Evolutionary conservation across 345 rosid species (phyloP).

Genomic region (Eucalyptus viminalis): DNA sequence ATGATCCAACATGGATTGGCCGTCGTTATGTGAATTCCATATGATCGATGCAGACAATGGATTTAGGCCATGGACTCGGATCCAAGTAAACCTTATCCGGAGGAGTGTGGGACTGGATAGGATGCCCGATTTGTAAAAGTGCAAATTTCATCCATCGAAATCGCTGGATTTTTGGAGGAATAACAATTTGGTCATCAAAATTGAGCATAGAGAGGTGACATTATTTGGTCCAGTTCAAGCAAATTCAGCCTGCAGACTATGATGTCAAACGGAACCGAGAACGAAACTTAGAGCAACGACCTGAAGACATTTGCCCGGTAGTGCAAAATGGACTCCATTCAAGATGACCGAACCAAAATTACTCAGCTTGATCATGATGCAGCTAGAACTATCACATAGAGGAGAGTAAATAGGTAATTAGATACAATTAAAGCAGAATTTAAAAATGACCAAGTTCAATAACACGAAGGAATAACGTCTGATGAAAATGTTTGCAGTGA

Average conservation of each 20-base stretch:
- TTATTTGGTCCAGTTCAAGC: not conserved
- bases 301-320: not conserved
- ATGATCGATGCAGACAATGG: not conserved
- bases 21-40: not conserved
- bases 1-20: not conserved
- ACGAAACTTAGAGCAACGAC: accelerated
- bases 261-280: not conserved
- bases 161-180: not conserved
- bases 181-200: not conserved
- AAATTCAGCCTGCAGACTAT: not conserved
- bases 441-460: too few species aligned
- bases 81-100: accelerated
- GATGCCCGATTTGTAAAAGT: not conserved
- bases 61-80: not conserved
- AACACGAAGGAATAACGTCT: too few species aligned
- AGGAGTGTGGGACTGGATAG: not conserved
- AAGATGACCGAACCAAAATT: not conserved
- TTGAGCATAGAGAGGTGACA: accelerated
- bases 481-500: too few species aligned
- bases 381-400: too few species aligned
- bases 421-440: accelerated
- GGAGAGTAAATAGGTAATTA: too few species aligned
- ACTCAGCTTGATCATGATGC: not conserved
- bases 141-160: not conserved
- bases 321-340: not conserved